Conservation (phyloP, 352 stramenopile genomes). For the Pythium coloratum region DNA sequence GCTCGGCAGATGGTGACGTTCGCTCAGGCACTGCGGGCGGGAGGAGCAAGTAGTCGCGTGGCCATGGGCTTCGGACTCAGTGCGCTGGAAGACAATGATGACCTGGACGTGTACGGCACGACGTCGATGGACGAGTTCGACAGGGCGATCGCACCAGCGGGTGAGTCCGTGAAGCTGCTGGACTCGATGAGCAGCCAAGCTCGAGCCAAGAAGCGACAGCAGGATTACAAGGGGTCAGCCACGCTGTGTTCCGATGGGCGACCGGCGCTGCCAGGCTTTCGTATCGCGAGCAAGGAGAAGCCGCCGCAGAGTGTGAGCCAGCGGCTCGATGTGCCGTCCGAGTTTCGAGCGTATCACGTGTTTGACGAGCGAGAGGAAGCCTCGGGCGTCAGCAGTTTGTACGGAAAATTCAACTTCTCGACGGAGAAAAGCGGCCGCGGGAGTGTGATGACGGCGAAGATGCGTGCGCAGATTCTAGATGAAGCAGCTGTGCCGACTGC, state of each 20-base stretch:
- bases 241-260: constrained; percentile 61
- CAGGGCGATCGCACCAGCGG: constrained; percentile 41
- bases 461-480: constrained; percentile 44
- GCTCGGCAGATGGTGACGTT: constrained; percentile 71
- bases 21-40: constrained; percentile 48
- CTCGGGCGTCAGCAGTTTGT: constrained; percentile 34
- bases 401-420: constrained; percentile 59
- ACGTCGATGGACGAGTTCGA: constrained; percentile 72
- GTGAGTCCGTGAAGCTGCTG: constrained; percentile 16
- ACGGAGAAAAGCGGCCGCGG: constrained; percentile 35
- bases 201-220: constrained; percentile 33
- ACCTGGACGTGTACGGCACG: constrained; percentile 78
- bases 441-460: constrained; percentile 48
- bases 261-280: constrained; percentile 56
- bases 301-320: constrained; percentile 41
- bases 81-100: constrained; percentile 83
- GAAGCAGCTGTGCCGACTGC: constrained; percentile 14
- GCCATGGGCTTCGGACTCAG: constrained; percentile 65
- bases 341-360: constrained; percentile 47
- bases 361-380: constrained; percentile 42
- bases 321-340: constrained; percentile 49
- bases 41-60: constrained; percentile 27
- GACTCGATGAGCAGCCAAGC: constrained; percentile 26
- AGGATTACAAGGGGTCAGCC: constrained; percentile 16
- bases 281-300: constrained; percentile 43